Percentiles rank a stretch among this genome's conserved stretches.
Evolutionary conservation across 345 rosid species (phyloP).

Genomic region (Camelina laxa): DNA sequence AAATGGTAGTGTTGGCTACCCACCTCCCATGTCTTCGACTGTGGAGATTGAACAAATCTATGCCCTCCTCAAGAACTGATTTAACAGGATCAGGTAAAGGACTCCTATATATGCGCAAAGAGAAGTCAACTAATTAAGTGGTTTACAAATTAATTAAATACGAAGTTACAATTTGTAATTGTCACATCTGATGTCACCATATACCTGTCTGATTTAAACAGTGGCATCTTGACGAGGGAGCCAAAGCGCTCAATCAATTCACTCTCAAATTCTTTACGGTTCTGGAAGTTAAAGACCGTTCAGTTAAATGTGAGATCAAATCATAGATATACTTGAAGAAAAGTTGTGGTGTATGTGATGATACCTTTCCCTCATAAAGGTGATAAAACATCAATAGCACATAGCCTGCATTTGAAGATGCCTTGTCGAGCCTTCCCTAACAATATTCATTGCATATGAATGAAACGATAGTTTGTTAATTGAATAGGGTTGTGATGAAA

Average conservation of each 20-base stretch:
- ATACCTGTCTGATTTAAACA: conserved; percentile 82
- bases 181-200: not conserved
- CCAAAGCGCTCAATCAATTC: conserved; percentile 93
- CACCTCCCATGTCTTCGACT: conserved; percentile 78
- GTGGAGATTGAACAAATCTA: conserved; percentile 77
- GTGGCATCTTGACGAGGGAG: conserved; percentile 86
- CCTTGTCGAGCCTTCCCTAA: conserved; percentile 96
- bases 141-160: conserved; percentile 7
- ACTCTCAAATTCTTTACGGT: conserved; percentile 76
- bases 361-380: conserved; percentile 96
- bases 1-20: conserved; percentile 27
- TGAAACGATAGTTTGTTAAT: conserved; percentile 23
- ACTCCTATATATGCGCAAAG: conserved; percentile 55
- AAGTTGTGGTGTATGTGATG: conserved; percentile 19
- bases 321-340: conserved; percentile 14
- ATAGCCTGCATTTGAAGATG: conserved; percentile 83
- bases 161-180: conserved; percentile 12
- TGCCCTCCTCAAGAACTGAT: conserved; percentile 80
- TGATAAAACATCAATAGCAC: conserved; percentile 95
- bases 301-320: conserved; percentile 13
- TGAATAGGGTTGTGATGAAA: conserved; percentile 5
- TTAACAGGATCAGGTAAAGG: conserved; percentile 76
- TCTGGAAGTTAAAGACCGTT: conserved; percentile 50
- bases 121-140: conserved; percentile 9
- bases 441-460: conserved; percentile 36